Evolutionary conservation across 73 alveolate genomes (phyloP).

Genomic region (Tetrahymena elliotti): DNA sequence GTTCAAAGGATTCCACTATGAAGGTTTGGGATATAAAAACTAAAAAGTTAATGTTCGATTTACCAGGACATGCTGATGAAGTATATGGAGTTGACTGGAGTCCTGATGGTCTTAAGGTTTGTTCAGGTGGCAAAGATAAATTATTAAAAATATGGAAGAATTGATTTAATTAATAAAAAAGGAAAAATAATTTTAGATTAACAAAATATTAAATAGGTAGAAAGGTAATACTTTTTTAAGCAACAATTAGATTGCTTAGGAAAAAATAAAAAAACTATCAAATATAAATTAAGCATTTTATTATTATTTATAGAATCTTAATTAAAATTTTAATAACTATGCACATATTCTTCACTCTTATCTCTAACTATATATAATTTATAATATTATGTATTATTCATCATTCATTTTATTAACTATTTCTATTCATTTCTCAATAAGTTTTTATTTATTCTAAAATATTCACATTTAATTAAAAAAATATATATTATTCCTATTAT

Average conservation of each 20-base stretch:
- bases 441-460: no score
- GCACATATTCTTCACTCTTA: background rate
- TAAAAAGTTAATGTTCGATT: conserved; percentile 80
- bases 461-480: no score
- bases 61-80: conserved; percentile 93
- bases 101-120: conserved; percentile 98
- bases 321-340: background rate
- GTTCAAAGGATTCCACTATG: conserved; percentile 95
- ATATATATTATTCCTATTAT: no score
- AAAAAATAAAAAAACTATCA: no score
- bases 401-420: no score
- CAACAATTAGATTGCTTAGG: background rate
- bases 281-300: background rate
- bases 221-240: background rate
- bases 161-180: conserved; percentile 22
- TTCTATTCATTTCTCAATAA: no score
- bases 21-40: conserved; percentile 93
- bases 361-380: background rate
- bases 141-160: conserved; percentile 92
- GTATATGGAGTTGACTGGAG: conserved; percentile 99
- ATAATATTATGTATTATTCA: background rate
- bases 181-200: no score
- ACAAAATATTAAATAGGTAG: background rate
- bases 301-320: background rate
- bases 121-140: conserved; percentile 96